Percentiles rank a stretch among this genome's conserved stretches.
Conservation (phyloP, 805 yeast genomes). For the Ogataea chonburiensis region DNA sequence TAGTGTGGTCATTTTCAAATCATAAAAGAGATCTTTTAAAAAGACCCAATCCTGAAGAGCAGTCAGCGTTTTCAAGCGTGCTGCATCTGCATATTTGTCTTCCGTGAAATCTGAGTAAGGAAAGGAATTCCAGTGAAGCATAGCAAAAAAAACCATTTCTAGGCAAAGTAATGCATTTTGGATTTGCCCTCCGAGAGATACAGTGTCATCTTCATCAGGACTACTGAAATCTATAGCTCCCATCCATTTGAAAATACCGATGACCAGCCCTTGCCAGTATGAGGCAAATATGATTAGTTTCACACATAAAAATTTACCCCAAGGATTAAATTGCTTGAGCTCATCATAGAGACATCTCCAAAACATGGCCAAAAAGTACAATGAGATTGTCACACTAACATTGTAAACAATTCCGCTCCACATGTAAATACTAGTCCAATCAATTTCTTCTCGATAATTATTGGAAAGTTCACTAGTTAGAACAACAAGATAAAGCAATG, state of each 20-base stretch:
- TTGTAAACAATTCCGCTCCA: slow-evolving; percentile 75
- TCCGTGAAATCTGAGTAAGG: slow-evolving; percentile 70
- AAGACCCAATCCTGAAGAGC: slow-evolving; percentile 81
- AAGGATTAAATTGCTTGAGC: slow-evolving; percentile 75
- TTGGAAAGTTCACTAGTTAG: slow-evolving; percentile 47
- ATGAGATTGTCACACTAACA: slow-evolving; percentile 72
- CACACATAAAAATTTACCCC: slow-evolving; percentile 91
- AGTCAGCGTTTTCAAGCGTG: slow-evolving; percentile 53
- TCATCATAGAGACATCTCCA: slow-evolving; percentile 89
- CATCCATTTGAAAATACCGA: slow-evolving; percentile 51
- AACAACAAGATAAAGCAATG: slow-evolving; percentile 64
- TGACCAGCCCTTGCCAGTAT: slow-evolving; percentile 88
- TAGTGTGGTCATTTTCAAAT: slow-evolving; percentile 65
- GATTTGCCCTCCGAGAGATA: slow-evolving; percentile 48
- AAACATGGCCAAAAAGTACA: slow-evolving; percentile 83
- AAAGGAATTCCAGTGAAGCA: slow-evolving; percentile 87
- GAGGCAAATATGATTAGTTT: slow-evolving; percentile 93
- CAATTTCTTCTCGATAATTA: slow-evolving; percentile 49
- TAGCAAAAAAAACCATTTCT: slow-evolving; percentile 82
- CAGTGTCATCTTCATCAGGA: slow-evolving; percentile 33
- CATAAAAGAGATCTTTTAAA: slow-evolving; percentile 72
- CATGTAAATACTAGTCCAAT: slow-evolving; percentile 50
- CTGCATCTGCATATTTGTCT: slow-evolving; percentile 62
- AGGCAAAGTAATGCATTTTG: slow-evolving; percentile 79
- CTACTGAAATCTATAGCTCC: slow-evolving; percentile 38